Evolutionary conservation across 371 early-diverging fungal species (phyloP), one percentile per base, ranked within the genome.

Genomic region (Lichtheimia hyalospora): DNA sequence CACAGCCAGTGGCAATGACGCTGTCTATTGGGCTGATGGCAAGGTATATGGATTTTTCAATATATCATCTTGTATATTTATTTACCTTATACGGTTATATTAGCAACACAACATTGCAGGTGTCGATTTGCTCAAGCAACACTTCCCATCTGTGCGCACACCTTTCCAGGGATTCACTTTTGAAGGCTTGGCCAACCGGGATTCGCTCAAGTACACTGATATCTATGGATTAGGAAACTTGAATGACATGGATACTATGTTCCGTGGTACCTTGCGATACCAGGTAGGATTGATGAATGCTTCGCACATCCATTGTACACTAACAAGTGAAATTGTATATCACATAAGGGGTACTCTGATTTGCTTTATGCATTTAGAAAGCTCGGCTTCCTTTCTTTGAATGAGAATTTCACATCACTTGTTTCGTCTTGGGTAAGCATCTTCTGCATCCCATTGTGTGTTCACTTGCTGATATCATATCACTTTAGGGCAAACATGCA

Each of bases 121-220:
- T 60, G 81, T 86, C 27, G 88, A 93, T 24, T 69, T 92, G 55
- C 80, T 93, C 69, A 84, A 84, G 71, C 62, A 77, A 46, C 84
- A 83, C 52, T 85, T 84, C 63, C 81, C 84, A 34, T 61, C 70
- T 49, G 83, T 82, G 63, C 88, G 79, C 57, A 92, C 86, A 69
- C 80, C 73, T 28, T 91, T 85, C 74, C 87, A 89, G 25, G 95
- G 89, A 3, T 93, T 92, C 61, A 89, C 85, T 2, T 90, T 94
- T 60, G 94, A 91, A 70, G 95, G 89, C 24, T 68, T 93, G 24
- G 89, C 96, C 60, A 96, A 96, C 74, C 82, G 96, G 18, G 91
- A 96, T 61, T 80, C 87, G 10, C 65, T 88, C 20, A 74, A 75
- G 27, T 93, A 92, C 80, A 72, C 81, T 54, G 74, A 88, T 69